Conservation (phyloP, 1,284 basidiomycete genomes). For the Xanthoconium separans region DNA sequence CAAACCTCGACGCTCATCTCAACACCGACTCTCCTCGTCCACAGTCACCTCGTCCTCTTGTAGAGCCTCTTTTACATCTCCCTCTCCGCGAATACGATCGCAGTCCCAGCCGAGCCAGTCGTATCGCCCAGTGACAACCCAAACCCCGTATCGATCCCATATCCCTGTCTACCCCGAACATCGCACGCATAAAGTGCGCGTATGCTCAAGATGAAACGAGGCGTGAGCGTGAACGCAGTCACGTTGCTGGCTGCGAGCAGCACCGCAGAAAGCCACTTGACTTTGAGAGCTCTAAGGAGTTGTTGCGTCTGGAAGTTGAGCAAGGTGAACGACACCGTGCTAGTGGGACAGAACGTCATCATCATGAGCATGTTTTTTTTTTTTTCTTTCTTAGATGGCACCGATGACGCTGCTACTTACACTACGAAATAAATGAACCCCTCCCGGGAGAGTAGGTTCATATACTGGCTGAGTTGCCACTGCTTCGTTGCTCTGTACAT, state of each 20-base stretch:
- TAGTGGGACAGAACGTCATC: neutral
- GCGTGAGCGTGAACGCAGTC: neutral
- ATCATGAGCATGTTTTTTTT: neutral
- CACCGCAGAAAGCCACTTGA: neutral
- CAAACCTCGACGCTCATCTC: no score
- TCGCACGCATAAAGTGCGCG: neutral
- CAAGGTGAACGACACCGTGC: neutral
- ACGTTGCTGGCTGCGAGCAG: neutral
- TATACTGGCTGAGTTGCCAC: constrained; percentile 1
- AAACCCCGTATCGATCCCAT: neutral
- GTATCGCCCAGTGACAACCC: neutral
- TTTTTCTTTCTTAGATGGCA: no score
- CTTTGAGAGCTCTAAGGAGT: neutral
- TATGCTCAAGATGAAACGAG: neutral
- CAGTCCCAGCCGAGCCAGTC: neutral
- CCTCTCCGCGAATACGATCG: neutral
- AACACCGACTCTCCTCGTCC: no score
- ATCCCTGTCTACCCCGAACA: neutral
- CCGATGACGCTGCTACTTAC: neutral
- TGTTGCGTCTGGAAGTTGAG: neutral
- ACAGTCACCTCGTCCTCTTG: neutral
- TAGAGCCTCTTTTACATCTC: neutral
- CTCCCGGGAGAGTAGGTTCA: neutral
- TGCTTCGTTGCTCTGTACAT: constrained; percentile 1
- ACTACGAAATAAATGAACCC: neutral